Conservation (phyloP, 2,329 filamentous ascomycete genomes). For the Zalaria obscura region DNA sequence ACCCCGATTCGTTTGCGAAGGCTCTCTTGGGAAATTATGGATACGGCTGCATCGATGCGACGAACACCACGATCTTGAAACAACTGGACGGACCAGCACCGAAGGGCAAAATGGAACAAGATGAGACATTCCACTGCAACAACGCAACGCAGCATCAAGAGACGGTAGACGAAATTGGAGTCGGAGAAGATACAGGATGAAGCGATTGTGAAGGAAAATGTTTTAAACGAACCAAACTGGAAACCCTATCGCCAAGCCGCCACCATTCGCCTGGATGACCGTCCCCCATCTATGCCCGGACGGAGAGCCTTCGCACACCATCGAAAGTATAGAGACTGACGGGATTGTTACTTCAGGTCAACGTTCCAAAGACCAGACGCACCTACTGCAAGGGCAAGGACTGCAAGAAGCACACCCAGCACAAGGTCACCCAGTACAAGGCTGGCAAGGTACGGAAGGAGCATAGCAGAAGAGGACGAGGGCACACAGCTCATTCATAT, state of each 20-base stretch:
- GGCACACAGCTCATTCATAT: conserved; percentile 1
- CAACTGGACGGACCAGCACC: not conserved
- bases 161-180: too few species aligned
- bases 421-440: conserved; percentile 95
- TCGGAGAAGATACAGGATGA: too few species aligned
- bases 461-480: not conserved
- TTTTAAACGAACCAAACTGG: too few species aligned
- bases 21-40: not conserved
- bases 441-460: conserved; percentile 59
- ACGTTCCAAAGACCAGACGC: conserved; percentile 95
- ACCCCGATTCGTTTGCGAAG: not conserved
- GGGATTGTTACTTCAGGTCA: conserved; percentile 49
- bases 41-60: not conserved
- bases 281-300: too few species aligned
- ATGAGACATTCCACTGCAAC: not conserved
- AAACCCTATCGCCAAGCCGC: not conserved
- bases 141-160: not conserved
- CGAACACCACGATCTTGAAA: not conserved
- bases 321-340: not conserved
- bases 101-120: not conserved
- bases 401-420: conserved; percentile 65
- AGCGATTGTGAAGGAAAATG: too few species aligned
- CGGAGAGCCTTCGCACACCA: too few species aligned
- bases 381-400: conserved; percentile 97
- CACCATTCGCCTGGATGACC: not conserved